A percentile compares a stretch with the other conserved stretches of the same genome.
Evolutionary conservation across 1,284 basidiomycete species (phyloP).

Genomic region (Ceratobasidium sp.): DNA sequence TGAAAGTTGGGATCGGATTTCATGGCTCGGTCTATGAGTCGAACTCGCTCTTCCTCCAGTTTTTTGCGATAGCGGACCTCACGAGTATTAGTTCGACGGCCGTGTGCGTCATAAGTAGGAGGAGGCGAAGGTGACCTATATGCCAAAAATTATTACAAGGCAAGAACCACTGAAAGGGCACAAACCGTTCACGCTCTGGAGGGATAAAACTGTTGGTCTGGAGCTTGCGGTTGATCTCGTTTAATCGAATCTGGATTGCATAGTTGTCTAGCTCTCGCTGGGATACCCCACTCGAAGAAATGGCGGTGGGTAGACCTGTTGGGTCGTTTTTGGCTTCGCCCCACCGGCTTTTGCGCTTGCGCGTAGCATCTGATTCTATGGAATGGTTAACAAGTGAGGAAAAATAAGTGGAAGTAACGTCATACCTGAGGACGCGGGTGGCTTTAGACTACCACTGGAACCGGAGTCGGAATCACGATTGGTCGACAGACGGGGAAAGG

Average conservation of each 20-base stretch:
- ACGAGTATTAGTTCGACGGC: slow-evolving; percentile 96
- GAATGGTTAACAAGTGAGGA: slow-evolving; percentile 49
- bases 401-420: neutral
- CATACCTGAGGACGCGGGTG: slow-evolving; percentile 47
- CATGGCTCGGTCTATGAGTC: slow-evolving; percentile 93
- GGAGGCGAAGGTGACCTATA: slow-evolving; percentile 91
- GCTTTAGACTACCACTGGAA: slow-evolving; percentile 65
- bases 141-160: slow-evolving; percentile 6
- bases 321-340: slow-evolving; percentile 89
- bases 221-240: slow-evolving; percentile 97
- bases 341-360: slow-evolving; percentile 95
- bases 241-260: slow-evolving; percentile 90
- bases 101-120: slow-evolving; percentile 95
- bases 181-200: slow-evolving; percentile 86
- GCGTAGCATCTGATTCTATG: slow-evolving; percentile 81
- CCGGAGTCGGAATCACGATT: slow-evolving; percentile 60
- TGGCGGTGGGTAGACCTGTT: slow-evolving; percentile 89
- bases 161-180: neutral
- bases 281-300: slow-evolving; percentile 88
- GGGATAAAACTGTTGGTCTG: slow-evolving; percentile 94
- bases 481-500: slow-evolving; percentile 67
- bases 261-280: slow-evolving; percentile 95
- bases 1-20: slow-evolving; percentile 98
- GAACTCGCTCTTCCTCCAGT: slow-evolving; percentile 95
- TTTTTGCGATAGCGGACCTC: slow-evolving; percentile 98